Evolutionary conservation across 2,329 filamentous ascomycete species (phyloP), one percentile per base, ranked within the genome.

Genomic region (Celoporthe dispersa): DNA sequence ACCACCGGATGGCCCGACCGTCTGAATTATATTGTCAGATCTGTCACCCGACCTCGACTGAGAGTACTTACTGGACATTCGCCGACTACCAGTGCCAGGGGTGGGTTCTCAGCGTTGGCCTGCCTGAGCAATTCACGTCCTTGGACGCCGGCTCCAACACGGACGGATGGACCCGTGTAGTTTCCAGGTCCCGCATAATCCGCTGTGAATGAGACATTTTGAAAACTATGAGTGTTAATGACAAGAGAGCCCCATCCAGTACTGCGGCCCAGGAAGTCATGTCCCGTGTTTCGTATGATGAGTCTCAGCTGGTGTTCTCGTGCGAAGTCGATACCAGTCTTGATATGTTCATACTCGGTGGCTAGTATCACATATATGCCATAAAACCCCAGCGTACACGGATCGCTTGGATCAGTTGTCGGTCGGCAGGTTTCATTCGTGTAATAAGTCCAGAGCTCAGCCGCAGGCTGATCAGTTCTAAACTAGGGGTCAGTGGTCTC

Each of bases 1-100:
- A 1, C 88, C 89, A n/a, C 89, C 89, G 1, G 86, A 84, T 16
- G 88, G 75, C 11, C 88, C 88, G 3, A 91, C 88, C 0, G 85
- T 83, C 53, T 57, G 0, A 1, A 28, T 31, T 55, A 5, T 14
- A 1, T 31, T 16, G 12, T 57, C 25, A 31, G 12, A 16, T 16
- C 28, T 33, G 2, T 57, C 19, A 12, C 25, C 16, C 51, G 16
- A 14, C 25, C 12, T 55, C 51, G n/a, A 55, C 51, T 16, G 12
- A 31, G 28, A 7, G 7, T 16, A 33, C 53, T 57, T 28, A 57
- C 53, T 8, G 53, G 53, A 19, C 53, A 57, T 14, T 57, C 28
- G 2, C 53, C 53, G 28, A 33, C 53, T 16, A 57, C 53, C 19
- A 57, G 25, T 8, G 25, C 53, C 25, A 57, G 53, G 3, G 53